A percentile compares a stretch with the other conserved stretches of the same genome.
Evolutionary conservation across 2,329 filamentous ascomycete genomes (phyloP).

Genomic region (Claviceps pazoutovae): DNA sequence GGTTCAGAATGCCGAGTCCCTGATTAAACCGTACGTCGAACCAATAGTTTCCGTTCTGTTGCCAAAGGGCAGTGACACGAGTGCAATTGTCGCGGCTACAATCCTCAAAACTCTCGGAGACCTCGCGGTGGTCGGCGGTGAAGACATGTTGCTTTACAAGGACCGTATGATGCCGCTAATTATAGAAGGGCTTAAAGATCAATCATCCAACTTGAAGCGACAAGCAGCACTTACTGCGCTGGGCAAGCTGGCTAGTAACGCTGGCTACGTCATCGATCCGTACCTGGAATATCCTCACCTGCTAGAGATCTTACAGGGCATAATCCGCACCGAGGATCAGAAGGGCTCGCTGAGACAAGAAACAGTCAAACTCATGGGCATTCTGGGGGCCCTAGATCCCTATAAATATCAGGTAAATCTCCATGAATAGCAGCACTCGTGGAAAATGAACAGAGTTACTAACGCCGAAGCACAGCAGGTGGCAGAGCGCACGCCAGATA

Average conservation of each 20-base stretch:
- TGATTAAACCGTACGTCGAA: slow-evolving; percentile 94
- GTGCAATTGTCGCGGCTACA: slow-evolving; percentile 79
- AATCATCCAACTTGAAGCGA: slow-evolving; percentile 78
- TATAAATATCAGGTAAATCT: slow-evolving; percentile 68
- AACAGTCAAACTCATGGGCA: slow-evolving; percentile 93
- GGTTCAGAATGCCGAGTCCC: slow-evolving; percentile 78
- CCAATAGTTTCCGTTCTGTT: slow-evolving; percentile 92
- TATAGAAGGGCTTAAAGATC: slow-evolving; percentile 83
- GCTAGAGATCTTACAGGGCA: slow-evolving; percentile 80
- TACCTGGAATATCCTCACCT: slow-evolving; percentile 92
- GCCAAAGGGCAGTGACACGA: slow-evolving; percentile 76
- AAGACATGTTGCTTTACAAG: slow-evolving; percentile 87
- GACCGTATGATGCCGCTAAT: slow-evolving; percentile 89
- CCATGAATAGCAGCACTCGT: background rate
- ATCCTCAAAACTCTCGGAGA: slow-evolving; percentile 94
- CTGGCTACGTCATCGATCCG: slow-evolving; percentile 92
- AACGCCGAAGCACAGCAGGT: slow-evolving; percentile 42
- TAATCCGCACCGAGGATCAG: slow-evolving; percentile 80
- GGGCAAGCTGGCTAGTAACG: slow-evolving; percentile 86
- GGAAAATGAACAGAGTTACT: background rate
- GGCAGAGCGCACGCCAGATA: slow-evolving; percentile 74
- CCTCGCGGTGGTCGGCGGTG: slow-evolving; percentile 81
- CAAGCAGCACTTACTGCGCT: slow-evolving; percentile 84
- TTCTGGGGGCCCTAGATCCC: slow-evolving; percentile 84
- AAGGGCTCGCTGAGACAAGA: slow-evolving; percentile 76